These are phyloP conservation scores for Ophiostoma sp. DNA, from an alignment of 2,329 filamentous ascomycete species.

Conservation along the genomic window DNA sequence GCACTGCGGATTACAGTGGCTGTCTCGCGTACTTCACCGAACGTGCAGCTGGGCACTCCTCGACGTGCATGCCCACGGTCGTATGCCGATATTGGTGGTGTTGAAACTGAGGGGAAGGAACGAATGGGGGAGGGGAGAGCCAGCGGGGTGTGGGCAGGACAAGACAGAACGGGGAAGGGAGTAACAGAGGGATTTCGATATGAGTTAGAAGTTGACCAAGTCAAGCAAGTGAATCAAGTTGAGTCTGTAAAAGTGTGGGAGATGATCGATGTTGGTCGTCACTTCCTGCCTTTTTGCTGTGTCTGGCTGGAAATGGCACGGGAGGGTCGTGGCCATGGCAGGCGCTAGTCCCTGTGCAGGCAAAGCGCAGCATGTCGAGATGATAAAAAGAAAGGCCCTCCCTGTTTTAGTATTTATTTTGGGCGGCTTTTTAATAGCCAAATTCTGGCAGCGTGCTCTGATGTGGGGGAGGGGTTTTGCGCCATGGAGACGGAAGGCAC, in stretches of 20 bases:
- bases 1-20: background rate
- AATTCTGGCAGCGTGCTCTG: background rate
- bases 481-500: background rate
- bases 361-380: background rate
- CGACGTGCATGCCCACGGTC: background rate
- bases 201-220: background rate
- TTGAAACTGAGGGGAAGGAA: background rate
- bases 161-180: background rate
- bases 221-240: too few species aligned
- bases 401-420: background rate
- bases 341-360: background rate
- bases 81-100: background rate
- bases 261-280: background rate
- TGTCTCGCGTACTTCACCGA: background rate
- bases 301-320: constrained; percentile 4
- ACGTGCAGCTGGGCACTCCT: background rate
- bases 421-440: background rate
- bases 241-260: too few species aligned
- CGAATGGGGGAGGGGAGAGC: background rate
- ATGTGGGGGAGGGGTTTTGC: constrained; percentile 7
- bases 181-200: background rate
- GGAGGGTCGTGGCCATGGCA: background rate
- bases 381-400: background rate
- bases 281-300: background rate
- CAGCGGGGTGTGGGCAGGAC: background rate